Percentiles rank a stretch among this genome's conserved stretches.
These are phyloP conservation scores for Orbilia oligospora DNA, from an alignment of 2,329 filamentous ascomycete species.

Conservation along the genomic window DNA sequence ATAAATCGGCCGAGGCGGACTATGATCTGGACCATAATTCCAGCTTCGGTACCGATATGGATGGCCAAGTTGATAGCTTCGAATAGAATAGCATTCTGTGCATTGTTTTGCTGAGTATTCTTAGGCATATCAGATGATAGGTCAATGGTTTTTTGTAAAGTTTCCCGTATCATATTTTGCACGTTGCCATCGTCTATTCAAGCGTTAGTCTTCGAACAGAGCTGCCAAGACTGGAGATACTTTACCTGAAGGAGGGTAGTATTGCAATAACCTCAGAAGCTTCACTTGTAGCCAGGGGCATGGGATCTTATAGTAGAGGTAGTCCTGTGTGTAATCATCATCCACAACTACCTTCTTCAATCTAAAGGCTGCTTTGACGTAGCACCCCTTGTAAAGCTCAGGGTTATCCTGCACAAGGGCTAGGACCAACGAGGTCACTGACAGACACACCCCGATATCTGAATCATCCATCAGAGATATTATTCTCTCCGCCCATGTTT, in stretches of 20 bases:
- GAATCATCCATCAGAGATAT: slow-evolving; percentile 98
- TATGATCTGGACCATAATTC: slow-evolving; percentile 96
- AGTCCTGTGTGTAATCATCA: slow-evolving; percentile 88
- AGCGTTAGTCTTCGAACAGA: slow-evolving; percentile 48
- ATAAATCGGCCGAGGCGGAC: slow-evolving; percentile 93
- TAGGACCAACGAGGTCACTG: slow-evolving; percentile 95
- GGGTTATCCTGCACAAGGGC: slow-evolving; percentile 91
- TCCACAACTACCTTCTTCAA: slow-evolving; percentile 92
- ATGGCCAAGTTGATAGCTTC: slow-evolving; percentile 99
- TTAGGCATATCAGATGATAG: slow-evolving; percentile 93
- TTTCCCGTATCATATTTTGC: slow-evolving; percentile 90
- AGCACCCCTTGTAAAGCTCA: slow-evolving; percentile 94
- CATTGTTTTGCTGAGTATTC: slow-evolving; percentile 99
- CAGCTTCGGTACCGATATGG: slow-evolving; percentile 93
- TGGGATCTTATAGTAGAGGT: slow-evolving; percentile 99
- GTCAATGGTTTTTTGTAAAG: slow-evolving; percentile 90
- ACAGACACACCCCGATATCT: slow-evolving; percentile 93
- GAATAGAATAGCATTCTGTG: slow-evolving; percentile 96
- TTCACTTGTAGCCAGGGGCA: slow-evolving; percentile 99
- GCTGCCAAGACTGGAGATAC: slow-evolving; percentile 49
- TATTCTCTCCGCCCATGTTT: slow-evolving; percentile 97
- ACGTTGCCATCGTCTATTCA: slow-evolving; percentile 87
- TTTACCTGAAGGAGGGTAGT: slow-evolving; percentile 92
- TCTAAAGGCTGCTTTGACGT: slow-evolving; percentile 90
- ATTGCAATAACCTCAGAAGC: slow-evolving; percentile 89